These are phyloP conservation scores for Dunaliella salina DNA, from an alignment of 163 green algal genomes.

Conservation along the genomic window DNA sequence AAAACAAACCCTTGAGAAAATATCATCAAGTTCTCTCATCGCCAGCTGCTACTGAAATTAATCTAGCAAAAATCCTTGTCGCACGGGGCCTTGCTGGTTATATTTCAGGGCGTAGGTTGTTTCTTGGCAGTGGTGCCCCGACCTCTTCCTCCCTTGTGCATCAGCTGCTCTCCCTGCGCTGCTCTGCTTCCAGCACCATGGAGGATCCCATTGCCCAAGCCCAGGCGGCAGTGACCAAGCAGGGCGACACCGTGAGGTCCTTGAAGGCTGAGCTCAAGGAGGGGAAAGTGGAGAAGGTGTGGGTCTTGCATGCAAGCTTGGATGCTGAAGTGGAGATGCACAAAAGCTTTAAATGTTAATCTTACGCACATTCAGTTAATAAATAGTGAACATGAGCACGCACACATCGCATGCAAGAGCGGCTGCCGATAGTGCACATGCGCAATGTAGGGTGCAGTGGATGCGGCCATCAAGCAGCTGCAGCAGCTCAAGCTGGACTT, in stretches of 20 bases:
- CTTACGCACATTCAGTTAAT: too few species aligned
- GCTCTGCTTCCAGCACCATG: conserved; percentile 16
- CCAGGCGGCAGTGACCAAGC: conserved; percentile 70
- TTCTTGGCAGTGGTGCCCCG: too few species aligned
- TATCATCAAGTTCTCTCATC: too few species aligned
- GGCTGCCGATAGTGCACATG: too few species aligned
- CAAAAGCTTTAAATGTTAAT: too few species aligned
- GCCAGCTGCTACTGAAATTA: too few species aligned
- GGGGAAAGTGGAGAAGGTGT: conserved; percentile 64
- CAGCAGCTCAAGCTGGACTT: conserved; percentile 81
- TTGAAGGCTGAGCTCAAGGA: conserved; percentile 84
- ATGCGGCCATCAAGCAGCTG: conserved; percentile 81
- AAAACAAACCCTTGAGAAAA: too few species aligned
- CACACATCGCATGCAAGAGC: not conserved
- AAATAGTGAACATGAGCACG: not conserved
- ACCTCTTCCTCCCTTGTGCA: too few species aligned
- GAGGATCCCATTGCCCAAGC: conserved; percentile 50
- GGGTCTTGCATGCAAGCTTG: not conserved
- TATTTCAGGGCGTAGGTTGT: too few species aligned
- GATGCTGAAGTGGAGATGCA: not conserved
- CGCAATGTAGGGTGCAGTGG: conserved; percentile 54
- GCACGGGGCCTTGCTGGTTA: too few species aligned
- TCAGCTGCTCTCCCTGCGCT: too few species aligned
- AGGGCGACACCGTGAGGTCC: conserved; percentile 83
- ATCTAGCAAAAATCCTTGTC: too few species aligned